Evolutionary conservation across 169 alveolate genomes (phyloP).

Genomic region (Eimeria zaria): DNA sequence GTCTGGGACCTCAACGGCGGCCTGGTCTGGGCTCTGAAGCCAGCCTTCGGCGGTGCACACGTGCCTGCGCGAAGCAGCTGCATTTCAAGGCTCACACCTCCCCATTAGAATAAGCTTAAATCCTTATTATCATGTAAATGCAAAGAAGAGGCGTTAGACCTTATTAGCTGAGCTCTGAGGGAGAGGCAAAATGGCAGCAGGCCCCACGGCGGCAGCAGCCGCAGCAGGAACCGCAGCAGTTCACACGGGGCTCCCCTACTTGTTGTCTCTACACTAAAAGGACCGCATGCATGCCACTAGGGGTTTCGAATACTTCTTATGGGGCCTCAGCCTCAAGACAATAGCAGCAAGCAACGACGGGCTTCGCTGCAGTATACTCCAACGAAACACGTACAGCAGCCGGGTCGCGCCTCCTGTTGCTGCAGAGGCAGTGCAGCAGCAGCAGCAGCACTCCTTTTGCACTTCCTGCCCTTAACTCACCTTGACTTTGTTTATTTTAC

Average conservation of each 20-base stretch:
- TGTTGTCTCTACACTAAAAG: conserved; percentile 6
- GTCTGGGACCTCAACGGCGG: conserved; percentile 70
- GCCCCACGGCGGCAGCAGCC: conserved; percentile 80
- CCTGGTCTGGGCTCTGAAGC: conserved; percentile 61
- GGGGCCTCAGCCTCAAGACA: conserved; percentile 33
- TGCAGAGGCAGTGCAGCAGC: conserved; percentile 67
- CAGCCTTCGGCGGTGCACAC: conserved; percentile 34
- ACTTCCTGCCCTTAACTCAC: conserved; percentile 43
- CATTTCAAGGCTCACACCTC: conserved; percentile 6
- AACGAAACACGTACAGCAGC: conserved; percentile 59
- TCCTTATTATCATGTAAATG: neutral
- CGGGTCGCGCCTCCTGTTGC: conserved; percentile 80
- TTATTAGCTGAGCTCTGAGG: neutral
- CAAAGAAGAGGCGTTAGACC: neutral
- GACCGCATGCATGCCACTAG: neutral
- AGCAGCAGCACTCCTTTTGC: conserved; percentile 63
- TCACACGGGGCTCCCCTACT: conserved; percentile 24
- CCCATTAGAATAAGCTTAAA: neutral
- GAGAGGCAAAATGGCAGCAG: conserved; percentile 38
- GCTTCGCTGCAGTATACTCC: conserved; percentile 39
- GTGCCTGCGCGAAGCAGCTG: conserved; percentile 7
- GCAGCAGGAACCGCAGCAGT: conserved; percentile 43
- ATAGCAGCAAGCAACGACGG: conserved; percentile 54
- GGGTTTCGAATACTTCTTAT: neutral
- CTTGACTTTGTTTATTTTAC: conserved; percentile 2